Conservation (phyloP, 2,329 filamentous ascomycete genomes). For the Juglanconis juglandina region DNA sequence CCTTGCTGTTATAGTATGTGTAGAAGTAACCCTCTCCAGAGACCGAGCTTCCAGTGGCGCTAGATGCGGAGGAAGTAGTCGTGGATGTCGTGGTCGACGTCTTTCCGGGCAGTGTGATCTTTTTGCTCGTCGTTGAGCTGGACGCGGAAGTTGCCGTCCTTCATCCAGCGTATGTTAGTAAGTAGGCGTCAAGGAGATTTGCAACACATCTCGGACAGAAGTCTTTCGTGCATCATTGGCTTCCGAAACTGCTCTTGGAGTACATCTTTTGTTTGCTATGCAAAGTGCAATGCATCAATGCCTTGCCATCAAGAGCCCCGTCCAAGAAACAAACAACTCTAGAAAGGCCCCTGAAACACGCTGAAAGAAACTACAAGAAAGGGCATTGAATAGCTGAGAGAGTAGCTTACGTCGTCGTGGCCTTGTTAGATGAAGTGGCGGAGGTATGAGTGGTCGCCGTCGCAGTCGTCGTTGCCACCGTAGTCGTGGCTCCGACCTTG, state of each 20-base stretch:
- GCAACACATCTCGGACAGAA: too few relatives aligned
- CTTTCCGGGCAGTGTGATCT: slow-evolving; percentile 1
- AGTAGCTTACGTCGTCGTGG: neutral
- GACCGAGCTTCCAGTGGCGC: slow-evolving; percentile 30
- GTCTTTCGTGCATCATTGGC: too few relatives aligned
- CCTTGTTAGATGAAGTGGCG: neutral
- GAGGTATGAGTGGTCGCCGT: neutral
- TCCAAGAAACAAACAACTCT: too few relatives aligned
- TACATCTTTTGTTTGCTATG: too few relatives aligned
- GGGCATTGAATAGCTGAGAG: too few relatives aligned
- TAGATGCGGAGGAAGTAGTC: slow-evolving; percentile 32
- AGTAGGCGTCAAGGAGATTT: too few relatives aligned
- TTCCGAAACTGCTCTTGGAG: too few relatives aligned
- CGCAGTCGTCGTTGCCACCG: neutral
- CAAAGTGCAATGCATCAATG: too few relatives aligned
- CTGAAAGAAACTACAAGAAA: too few relatives aligned
- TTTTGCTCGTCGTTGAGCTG: neutral
- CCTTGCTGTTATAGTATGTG: slow-evolving; percentile 45
- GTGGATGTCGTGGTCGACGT: slow-evolving; percentile 27
- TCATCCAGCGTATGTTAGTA: neutral
- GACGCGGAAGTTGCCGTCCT: neutral
- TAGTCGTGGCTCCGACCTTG: slow-evolving; percentile 5
- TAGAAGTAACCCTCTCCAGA: slow-evolving; percentile 59
- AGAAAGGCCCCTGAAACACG: too few relatives aligned
- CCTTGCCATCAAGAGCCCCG: too few relatives aligned